Conservation (phyloP, 2,329 filamentous ascomycete species). For the Aspergillus aculeatus region DNA sequence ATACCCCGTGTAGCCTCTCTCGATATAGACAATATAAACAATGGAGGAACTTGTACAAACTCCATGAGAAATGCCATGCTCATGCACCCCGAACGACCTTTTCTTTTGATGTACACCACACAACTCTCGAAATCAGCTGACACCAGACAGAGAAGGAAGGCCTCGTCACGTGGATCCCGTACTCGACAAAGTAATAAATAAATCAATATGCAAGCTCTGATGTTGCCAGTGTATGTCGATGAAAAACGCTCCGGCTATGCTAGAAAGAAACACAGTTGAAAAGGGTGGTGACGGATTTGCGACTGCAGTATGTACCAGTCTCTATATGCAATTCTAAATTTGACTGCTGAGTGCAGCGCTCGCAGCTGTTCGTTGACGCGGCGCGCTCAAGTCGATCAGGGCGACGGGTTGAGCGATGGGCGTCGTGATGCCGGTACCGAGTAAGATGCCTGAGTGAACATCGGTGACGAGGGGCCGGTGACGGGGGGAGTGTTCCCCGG, state of each 20-base stretch:
- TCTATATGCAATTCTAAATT: slow-evolving; percentile 9
- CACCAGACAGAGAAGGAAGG: slow-evolving; percentile 5
- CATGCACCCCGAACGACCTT: slow-evolving; percentile 2
- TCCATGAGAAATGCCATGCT: slow-evolving; percentile 18
- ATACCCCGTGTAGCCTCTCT: slow-evolving; percentile 7
- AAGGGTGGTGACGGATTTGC: slow-evolving; percentile 14
- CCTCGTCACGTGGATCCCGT: slow-evolving; percentile 6
- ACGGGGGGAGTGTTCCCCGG: slow-evolving; percentile 34
- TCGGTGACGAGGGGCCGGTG: slow-evolving; percentile 38
- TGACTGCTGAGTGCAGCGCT: slow-evolving; percentile 12
- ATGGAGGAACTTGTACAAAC: slow-evolving; percentile 19
- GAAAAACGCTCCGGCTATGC: slow-evolving; percentile 32
- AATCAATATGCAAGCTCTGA: slow-evolving; percentile 3
- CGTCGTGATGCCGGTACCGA: slow-evolving; percentile 29
- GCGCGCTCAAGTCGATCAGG: slow-evolving; percentile 4
- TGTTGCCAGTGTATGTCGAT: slow-evolving; percentile 6
- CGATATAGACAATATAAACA: slow-evolving; percentile 29
- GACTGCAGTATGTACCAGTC: slow-evolving; percentile 12
- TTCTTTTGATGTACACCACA: slow-evolving; percentile 10
- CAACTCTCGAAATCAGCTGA: slow-evolving; percentile 15
- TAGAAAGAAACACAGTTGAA: slow-evolving; percentile 20
- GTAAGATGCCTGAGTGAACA: slow-evolving; percentile 31
- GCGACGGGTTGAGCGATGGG: slow-evolving; percentile 29
- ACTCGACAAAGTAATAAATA: slow-evolving; percentile 13
- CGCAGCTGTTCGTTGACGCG: background rate